These are phyloP conservation scores for Cryphonectria naterciae DNA, from an alignment of 2,329 filamentous ascomycete genomes.

Conservation along the genomic window DNA sequence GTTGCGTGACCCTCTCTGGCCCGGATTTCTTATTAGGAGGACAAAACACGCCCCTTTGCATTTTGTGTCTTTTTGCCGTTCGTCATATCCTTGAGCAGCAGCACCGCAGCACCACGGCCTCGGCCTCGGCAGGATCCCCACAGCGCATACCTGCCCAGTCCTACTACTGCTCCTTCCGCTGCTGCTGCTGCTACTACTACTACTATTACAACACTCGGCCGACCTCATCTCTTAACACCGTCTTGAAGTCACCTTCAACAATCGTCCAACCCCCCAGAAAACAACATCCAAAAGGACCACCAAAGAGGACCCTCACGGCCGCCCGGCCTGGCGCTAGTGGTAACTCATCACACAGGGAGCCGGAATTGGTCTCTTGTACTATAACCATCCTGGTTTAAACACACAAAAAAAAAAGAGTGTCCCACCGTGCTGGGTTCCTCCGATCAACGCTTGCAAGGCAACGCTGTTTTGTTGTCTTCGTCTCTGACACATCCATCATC, in stretches of 20 bases:
- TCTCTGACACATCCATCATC: background rate
- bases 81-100: background rate
- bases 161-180: background rate
- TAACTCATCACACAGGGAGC: slow-evolving; percentile 22
- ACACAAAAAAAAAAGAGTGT: background rate
- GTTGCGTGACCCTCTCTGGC: slow-evolving; percentile 16
- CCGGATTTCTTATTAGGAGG: slow-evolving; percentile 22
- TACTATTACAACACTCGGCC: slow-evolving; percentile 13
- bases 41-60: slow-evolving; percentile 26
- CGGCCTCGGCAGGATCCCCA: slow-evolving; percentile 20
- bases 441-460: background rate
- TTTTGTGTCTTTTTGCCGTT: slow-evolving; percentile 8
- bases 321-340: slow-evolving; percentile 24
- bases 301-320: slow-evolving; percentile 15
- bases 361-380: slow-evolving; percentile 17
- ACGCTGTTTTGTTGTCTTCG: background rate
- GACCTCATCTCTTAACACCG: slow-evolving; percentile 20
- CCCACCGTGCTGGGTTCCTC: slow-evolving; percentile 2
- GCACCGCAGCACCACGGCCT: background rate
- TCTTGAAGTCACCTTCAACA: background rate
- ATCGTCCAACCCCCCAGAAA: background rate
- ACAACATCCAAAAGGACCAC: slow-evolving; percentile 5
- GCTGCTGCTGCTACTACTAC: background rate
- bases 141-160: slow-evolving; percentile 7
- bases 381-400: slow-evolving; percentile 5